Conservation (phyloP, 2,329 filamentous ascomycete species). For the Truncatella angustata region DNA sequence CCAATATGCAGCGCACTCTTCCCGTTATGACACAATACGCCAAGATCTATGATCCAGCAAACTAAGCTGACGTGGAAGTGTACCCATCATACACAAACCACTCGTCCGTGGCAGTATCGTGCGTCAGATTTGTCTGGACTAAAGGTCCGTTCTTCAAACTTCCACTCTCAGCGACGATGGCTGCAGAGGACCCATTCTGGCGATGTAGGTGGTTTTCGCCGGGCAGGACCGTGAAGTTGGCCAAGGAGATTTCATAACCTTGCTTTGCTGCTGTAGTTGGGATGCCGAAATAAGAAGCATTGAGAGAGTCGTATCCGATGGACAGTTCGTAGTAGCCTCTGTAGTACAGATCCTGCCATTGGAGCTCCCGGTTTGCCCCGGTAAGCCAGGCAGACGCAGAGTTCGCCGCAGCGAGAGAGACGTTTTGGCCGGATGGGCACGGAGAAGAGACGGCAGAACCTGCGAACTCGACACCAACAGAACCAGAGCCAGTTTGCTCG, state of each 20-base stretch:
- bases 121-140: slow-evolving; percentile 46
- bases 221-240: slow-evolving; percentile 59
- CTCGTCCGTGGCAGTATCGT: slow-evolving; percentile 46
- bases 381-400: slow-evolving; percentile 41
- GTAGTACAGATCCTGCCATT: slow-evolving; percentile 65
- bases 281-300: slow-evolving; percentile 52
- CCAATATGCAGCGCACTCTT: too few species aligned
- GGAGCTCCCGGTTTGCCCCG: slow-evolving; percentile 52
- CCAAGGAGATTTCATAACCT: slow-evolving; percentile 56
- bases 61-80: not conserved
- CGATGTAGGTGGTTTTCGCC: slow-evolving; percentile 51
- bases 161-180: slow-evolving; percentile 38
- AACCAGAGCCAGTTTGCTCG: slow-evolving; percentile 39
- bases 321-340: slow-evolving; percentile 64
- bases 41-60: not conserved
- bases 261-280: slow-evolving; percentile 53
- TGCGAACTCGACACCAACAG: slow-evolving; percentile 52
- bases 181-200: slow-evolving; percentile 18
- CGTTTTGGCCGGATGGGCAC: slow-evolving; percentile 56
- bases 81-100: slow-evolving; percentile 20
- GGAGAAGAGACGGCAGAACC: slow-evolving; percentile 59
- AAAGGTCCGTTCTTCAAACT: slow-evolving; percentile 41
- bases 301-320: slow-evolving; percentile 48
- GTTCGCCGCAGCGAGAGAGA: slow-evolving; percentile 46
- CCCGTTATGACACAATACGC: too few species aligned